Percentiles rank a stretch among this genome's conserved stretches.
Conservation (phyloP, 2,329 filamentous ascomycete genomes). For the Cladosporium colombiae region DNA sequence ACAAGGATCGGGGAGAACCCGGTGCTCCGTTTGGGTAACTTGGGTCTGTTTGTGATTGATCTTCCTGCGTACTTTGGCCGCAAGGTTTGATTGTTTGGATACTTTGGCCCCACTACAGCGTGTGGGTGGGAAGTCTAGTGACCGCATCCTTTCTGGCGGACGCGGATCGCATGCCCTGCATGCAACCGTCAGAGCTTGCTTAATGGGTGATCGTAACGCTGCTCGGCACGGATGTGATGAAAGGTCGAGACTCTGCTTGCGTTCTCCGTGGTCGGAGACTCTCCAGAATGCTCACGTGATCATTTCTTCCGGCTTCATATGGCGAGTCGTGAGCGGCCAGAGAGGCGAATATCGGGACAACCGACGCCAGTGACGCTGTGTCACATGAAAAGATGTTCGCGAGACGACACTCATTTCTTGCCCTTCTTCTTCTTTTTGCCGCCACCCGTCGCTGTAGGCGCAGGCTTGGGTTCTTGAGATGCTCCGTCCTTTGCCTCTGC, state of each 20-base stretch:
- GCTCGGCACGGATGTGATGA: conserved; percentile 14
- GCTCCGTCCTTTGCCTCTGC: conserved; percentile 25
- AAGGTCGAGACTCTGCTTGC: conserved; percentile 14
- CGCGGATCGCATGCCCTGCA: conserved; percentile 11
- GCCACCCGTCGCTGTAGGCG: conserved; percentile 33
- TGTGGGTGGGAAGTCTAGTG: conserved; percentile 2
- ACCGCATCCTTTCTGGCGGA: neutral
- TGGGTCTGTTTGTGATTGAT: conserved; percentile 6
- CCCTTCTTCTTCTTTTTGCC: conserved; percentile 55
- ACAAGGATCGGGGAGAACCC: conserved; percentile 7
- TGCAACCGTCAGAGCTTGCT: conserved; percentile 10
- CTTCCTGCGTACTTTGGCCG: conserved; percentile 4
- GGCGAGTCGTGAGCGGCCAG: neutral
- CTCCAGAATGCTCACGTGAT: neutral
- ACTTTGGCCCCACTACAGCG: conserved; percentile 8
- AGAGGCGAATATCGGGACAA: neutral
- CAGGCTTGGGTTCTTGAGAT: conserved; percentile 18
- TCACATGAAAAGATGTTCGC: neutral
- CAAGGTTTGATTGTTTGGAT: conserved; percentile 11
- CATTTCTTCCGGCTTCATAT: neutral
- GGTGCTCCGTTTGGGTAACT: neutral
- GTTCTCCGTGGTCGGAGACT: conserved; percentile 2
- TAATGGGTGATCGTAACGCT: neutral
- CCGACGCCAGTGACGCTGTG: neutral
- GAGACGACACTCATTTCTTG: conserved; percentile 45